Evolutionary conservation across 306 rosid genomes (phyloP), one percentile per base, ranked within the genome.

Genomic region (Prunus padus): DNA sequence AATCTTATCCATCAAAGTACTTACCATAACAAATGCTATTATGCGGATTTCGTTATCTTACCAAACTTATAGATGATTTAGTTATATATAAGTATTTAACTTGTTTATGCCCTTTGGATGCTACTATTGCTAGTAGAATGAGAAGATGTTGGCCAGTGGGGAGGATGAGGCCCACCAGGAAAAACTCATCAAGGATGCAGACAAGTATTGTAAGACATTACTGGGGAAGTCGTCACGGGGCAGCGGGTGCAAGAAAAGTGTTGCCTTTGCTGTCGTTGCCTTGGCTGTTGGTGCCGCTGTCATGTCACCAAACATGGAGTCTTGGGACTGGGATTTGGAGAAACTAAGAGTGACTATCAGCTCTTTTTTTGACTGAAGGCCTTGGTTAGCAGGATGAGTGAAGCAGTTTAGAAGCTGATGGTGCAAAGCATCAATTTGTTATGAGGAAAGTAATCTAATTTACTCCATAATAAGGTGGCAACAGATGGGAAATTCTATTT

Each of bases 141-240:
- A 87, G 87, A 73, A 85, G 78, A 88, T 85, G 62, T 80, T 93
- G 84, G 80, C 84, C 25, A 51, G 80, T 40, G 98, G 79, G 73
- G 69, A 77, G 23, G 92, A 86, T 64, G 80, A 57, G 66, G 60
- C 83, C 59, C 80, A 18, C 72, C 87, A 77, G 15, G 85, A 79
- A n/a, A 82, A 84, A 57, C 82, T 64, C 74, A 33, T 83, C 78
- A 88, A 92, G 93, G 95, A 92, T 23, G 91, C 93, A 7, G 89
- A 94, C 84, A 92, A 89, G 86, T 89, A 90, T 64, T 74, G 85
- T 10, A 90, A 94, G 85, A 71, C 72, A 56, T 46, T 92, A 66
- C 47, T 84, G 50, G 90, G 86, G 73, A 90, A 83, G 86, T 79
- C 81, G 57, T 87, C 98, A 0, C 88, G 80, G n/a, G 81, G 98